Evolutionary conservation across 768 basidiomycete genomes (phyloP), one percentile per base, ranked within the genome.

Genomic region (Termitomyces sp.): DNA sequence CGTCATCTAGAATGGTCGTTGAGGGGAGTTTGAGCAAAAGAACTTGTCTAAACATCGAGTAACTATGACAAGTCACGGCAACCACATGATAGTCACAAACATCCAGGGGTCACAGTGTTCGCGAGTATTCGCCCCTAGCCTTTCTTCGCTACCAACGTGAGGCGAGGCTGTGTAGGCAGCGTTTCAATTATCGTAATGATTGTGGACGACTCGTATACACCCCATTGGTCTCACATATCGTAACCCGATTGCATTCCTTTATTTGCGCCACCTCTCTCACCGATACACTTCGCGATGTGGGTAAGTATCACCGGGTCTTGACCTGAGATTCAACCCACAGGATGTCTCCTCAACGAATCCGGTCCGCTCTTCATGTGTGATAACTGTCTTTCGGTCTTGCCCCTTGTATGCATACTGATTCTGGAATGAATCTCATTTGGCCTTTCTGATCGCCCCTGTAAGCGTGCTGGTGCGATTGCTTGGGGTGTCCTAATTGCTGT

Each of bases 341-440:
- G n/a, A 43, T 46, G 11, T 42, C 36, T 61, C 42, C 66, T 63
- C 50, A 63, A 36, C 45, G 34, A 45, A 45, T 56, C 66, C 60
- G 46, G 50, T 61, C 50, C 59, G 38, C 52, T 62, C 7, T 54
- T 17, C 53, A 89, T 88, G 88, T 91, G 88, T 78, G 88, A 90
- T 77, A 89, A 89, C 74, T 91, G 88, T 75, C 77, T 89, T 60
- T 83, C 91, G 60, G 76, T 89, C 62, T 77, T 91, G 61, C 88
- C 88, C 69, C 79, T 91, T 74, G 89, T 88, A 69, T 70, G 86
- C 70, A 25, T 12, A 37, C 4, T 60, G 32, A 65, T 67, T 57
- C 59, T 51, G 56, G 60, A 60, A 54, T 63, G 40, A 57, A 49
- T 38, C 56, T 60, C 36, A 31, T 12, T 25, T 42, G 54, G 56